Evolutionary conservation across 305 asterid species (phyloP).

Genomic region (Rubia tinctorum): DNA sequence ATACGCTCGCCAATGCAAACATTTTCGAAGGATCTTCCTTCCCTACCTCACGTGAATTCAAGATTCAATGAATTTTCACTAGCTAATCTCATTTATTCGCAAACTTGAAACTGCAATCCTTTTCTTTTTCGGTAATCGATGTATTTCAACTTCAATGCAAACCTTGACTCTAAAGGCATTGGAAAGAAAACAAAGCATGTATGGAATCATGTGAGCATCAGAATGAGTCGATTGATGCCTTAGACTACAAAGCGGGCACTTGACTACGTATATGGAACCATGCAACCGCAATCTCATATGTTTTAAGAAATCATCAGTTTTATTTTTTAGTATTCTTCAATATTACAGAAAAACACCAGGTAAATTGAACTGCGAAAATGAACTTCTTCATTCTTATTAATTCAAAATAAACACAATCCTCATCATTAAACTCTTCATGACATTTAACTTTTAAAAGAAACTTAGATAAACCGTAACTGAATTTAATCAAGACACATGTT

Average conservation of each 20-base stretch:
- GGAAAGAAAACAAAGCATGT: not conserved
- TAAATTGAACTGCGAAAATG: not conserved
- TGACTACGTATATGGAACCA: conserved; percentile 82
- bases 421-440: too few relatives aligned
- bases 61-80: conserved; percentile 44
- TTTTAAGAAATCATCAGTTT: conserved; percentile 8
- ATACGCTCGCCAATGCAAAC: conserved; percentile 80
- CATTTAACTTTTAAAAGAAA: not conserved
- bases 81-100: not conserved
- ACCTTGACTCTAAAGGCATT: not conserved
- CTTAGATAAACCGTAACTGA: not conserved
- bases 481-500: not conserved
- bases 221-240: conserved; percentile 85
- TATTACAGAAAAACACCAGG: not conserved
- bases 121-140: not conserved
- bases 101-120: too few relatives aligned
- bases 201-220: conserved; percentile 80
- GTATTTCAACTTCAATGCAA: too few relatives aligned
- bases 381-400: not conserved
- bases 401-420: not conserved
- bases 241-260: conserved; percentile 97
- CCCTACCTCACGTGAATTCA: conserved; percentile 80
- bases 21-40: conserved; percentile 97
- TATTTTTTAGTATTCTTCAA: not conserved
- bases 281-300: conserved; percentile 82